Conservation (phyloP, 225 moss, liverwort and hornwort species). For the Marchantia paleacea region DNA sequence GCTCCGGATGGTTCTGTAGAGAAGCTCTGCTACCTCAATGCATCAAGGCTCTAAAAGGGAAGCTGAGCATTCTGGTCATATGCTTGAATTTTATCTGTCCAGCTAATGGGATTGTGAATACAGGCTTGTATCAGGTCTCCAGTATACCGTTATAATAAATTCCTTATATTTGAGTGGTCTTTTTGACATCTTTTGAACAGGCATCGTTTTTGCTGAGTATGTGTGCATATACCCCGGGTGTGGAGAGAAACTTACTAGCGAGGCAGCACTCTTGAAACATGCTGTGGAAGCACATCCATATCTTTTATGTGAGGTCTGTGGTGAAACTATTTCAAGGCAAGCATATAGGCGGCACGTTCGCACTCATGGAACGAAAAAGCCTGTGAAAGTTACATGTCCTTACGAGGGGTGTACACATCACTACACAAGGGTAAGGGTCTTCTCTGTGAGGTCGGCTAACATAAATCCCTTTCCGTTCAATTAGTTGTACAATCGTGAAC, state of each 20-base stretch:
- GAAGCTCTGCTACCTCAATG: too few species aligned
- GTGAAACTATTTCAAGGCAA: slow-evolving; percentile 39
- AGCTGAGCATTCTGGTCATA: too few species aligned
- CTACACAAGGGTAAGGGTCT: slow-evolving; percentile 36
- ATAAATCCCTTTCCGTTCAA: too few species aligned
- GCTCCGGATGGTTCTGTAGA: too few species aligned
- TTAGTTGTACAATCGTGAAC: neutral
- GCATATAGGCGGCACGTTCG: slow-evolving; percentile 31
- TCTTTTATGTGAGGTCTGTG: slow-evolving; percentile 45
- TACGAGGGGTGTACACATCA: slow-evolving; percentile 38
- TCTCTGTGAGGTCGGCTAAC: neutral
- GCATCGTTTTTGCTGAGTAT: slow-evolving; percentile 18
- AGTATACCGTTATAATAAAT: too few species aligned
- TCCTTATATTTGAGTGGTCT: too few species aligned
- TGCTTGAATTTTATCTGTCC: too few species aligned
- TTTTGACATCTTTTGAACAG: slow-evolving; percentile 1
- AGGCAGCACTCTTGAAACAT: slow-evolving; percentile 34
- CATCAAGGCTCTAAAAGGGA: too few species aligned
- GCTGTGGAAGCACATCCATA: slow-evolving; percentile 37
- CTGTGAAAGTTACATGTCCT: slow-evolving; percentile 34
- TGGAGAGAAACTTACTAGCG: slow-evolving; percentile 39
- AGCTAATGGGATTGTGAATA: neutral
- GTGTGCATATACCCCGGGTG: slow-evolving; percentile 44
- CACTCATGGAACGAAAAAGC: slow-evolving; percentile 28
- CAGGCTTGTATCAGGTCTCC: neutral